phyloP scores from a whole-genome alignment of 495 filamentous ascomycete genomes.

The Filosporella fistucella region DNA sequence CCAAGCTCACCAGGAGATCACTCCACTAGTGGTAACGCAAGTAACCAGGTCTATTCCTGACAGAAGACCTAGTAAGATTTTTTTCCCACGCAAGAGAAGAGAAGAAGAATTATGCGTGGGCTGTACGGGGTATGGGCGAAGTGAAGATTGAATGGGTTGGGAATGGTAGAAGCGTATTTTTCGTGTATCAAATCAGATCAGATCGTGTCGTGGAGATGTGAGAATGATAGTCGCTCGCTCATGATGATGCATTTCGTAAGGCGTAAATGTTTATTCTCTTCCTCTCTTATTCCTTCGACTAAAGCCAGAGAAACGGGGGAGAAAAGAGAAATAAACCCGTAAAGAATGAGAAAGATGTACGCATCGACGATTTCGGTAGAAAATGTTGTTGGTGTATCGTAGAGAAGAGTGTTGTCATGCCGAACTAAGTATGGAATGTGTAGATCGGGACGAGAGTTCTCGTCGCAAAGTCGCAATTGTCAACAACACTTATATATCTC shows the following conservation, averaged over 20 bases:
- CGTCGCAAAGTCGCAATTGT: not conserved
- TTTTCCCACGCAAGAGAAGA: not conserved
- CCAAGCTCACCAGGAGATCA: slow-evolving; percentile 18
- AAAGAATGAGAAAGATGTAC: slow-evolving; percentile 21
- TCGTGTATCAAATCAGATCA: too few relatives aligned
- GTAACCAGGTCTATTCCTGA: not conserved
- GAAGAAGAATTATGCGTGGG: slow-evolving; percentile 5
- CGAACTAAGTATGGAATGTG: slow-evolving; percentile 28
- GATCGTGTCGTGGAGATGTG: too few relatives aligned
- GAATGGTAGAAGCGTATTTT: too few relatives aligned
- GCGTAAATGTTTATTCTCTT: too few relatives aligned
- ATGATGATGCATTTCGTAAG: too few relatives aligned
- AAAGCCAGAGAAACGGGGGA: too few relatives aligned
- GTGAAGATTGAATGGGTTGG: not conserved
- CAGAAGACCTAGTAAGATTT: not conserved
- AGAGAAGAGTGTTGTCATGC: slow-evolving; percentile 38
- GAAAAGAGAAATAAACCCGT: slow-evolving; percentile 16
- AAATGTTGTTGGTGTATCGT: not conserved
- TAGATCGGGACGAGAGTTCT: slow-evolving; percentile 3
- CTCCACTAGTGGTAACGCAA: not conserved
- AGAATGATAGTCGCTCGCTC: too few relatives aligned
- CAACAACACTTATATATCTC: slow-evolving; percentile 1
- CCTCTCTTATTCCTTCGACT: too few relatives aligned
- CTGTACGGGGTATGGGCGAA: slow-evolving; percentile 21
- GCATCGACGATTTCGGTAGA: slow-evolving; percentile 20